These are phyloP conservation scores for Colletotrichum shisoi DNA, from an alignment of 2,329 filamentous ascomycete species.

Conservation along the genomic window DNA sequence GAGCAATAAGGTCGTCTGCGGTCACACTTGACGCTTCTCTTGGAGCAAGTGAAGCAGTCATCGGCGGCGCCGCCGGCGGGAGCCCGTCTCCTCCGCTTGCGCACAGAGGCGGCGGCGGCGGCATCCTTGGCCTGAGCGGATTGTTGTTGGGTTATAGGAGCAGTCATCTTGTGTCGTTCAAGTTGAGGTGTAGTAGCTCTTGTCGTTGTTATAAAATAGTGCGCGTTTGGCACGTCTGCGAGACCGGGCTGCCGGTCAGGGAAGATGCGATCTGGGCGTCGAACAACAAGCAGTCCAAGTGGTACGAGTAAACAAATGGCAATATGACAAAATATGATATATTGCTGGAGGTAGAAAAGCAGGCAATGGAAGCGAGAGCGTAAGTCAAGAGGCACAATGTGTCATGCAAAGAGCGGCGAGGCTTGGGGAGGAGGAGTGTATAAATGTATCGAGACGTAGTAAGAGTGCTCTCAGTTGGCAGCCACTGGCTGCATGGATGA, in stretches of 20 bases:
- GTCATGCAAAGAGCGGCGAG: slow-evolving; percentile 22
- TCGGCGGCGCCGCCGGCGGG: slow-evolving; percentile 88
- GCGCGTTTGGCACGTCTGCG: slow-evolving; percentile 29
- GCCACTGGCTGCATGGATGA: slow-evolving; percentile 39
- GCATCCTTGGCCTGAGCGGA: slow-evolving; percentile 56
- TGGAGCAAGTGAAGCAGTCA: slow-evolving; percentile 93
- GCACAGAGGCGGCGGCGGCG: slow-evolving; percentile 58
- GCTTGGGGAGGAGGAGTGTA: slow-evolving; percentile 39
- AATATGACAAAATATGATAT: slow-evolving; percentile 18
- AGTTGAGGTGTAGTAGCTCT: slow-evolving; percentile 8
- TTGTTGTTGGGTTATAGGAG: slow-evolving; percentile 38
- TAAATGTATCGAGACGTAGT: slow-evolving; percentile 39
- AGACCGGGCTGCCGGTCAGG: slow-evolving; percentile 20
- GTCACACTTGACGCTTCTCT: slow-evolving; percentile 85
- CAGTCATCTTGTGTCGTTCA: slow-evolving; percentile 36
- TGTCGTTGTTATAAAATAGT: too few relatives aligned
- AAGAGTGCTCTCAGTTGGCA: slow-evolving; percentile 23
- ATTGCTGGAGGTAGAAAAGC: slow-evolving; percentile 18
- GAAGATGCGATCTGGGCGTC: slow-evolving; percentile 2
- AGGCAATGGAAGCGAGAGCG: slow-evolving; percentile 21
- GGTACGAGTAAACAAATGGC: slow-evolving; percentile 25
- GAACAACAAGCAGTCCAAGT: slow-evolving; percentile 14
- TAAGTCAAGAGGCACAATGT: slow-evolving; percentile 32
- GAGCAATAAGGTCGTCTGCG: slow-evolving; percentile 92
- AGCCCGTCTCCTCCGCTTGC: slow-evolving; percentile 85